Percentiles rank a stretch among this genome's conserved stretches.
Conservation (phyloP, 2,329 filamentous ascomycete species). For the Sarocladium brachiariae region DNA sequence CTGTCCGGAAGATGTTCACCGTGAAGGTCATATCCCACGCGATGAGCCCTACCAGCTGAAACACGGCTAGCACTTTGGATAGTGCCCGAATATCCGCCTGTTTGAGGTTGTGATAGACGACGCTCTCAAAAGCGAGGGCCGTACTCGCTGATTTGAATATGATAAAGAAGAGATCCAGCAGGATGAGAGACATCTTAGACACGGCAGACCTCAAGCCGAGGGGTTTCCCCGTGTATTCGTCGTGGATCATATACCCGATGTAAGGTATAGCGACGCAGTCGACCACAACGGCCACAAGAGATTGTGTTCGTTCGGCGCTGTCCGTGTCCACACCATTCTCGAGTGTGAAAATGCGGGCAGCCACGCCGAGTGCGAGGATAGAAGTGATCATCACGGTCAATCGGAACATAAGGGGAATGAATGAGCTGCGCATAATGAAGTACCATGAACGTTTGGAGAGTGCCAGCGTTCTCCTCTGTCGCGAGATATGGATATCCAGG, state of each 20-base stretch:
- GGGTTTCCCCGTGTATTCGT: constrained; percentile 93
- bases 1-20: constrained; percentile 70
- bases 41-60: constrained; percentile 73
- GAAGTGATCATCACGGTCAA: constrained; percentile 79
- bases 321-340: constrained; percentile 35
- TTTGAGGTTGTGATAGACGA: constrained; percentile 50
- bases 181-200: constrained; percentile 81
- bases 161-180: constrained; percentile 92
- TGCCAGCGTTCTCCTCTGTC: constrained; percentile 23
- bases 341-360: constrained; percentile 64
- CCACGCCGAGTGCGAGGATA: constrained; percentile 70
- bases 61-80: constrained; percentile 64
- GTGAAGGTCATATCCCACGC: constrained; percentile 90
- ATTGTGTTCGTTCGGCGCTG: constrained; percentile 60
- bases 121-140: constrained; percentile 77
- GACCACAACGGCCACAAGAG: constrained; percentile 81
- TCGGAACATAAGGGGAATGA: constrained; percentile 80
- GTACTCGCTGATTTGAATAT: constrained; percentile 95
- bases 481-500: constrained; percentile 21
- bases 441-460: constrained; percentile 55
- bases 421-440: constrained; percentile 68
- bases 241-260: constrained; percentile 87
- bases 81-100: constrained; percentile 41
- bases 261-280: constrained; percentile 87
- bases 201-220: constrained; percentile 76